Conservation (phyloP, 1,284 basidiomycete genomes). For the Agaricales sp. region DNA sequence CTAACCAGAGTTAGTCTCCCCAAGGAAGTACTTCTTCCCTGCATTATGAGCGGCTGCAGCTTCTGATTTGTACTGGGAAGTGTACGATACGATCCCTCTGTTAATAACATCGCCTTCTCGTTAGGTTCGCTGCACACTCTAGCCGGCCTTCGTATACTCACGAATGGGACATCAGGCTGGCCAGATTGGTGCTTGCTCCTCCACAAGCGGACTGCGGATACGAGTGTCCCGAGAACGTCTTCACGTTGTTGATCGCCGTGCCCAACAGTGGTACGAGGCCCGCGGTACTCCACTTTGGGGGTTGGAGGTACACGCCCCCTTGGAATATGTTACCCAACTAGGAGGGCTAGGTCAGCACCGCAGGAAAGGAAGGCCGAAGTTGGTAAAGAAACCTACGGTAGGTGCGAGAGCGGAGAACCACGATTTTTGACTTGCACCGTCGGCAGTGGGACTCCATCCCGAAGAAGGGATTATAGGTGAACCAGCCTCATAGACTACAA, state of each 20-base stretch:
- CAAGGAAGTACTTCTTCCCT: slow-evolving; percentile 29
- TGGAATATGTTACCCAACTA: slow-evolving; percentile 29
- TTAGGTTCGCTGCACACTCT: neutral
- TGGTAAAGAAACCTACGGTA: slow-evolving; percentile 21
- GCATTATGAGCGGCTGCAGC: slow-evolving; percentile 24
- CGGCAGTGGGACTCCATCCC: slow-evolving; percentile 11
- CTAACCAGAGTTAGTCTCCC: slow-evolving; percentile 34
- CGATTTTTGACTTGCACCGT: slow-evolving; percentile 23
- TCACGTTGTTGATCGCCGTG: slow-evolving; percentile 22
- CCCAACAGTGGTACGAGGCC: slow-evolving; percentile 25
- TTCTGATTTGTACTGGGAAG: slow-evolving; percentile 24
- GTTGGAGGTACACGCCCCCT: slow-evolving; percentile 29
- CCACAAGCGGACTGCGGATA: slow-evolving; percentile 36
- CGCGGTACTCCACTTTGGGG: slow-evolving; percentile 22
- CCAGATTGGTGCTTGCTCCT: slow-evolving; percentile 28
- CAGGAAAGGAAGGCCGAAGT: no score
- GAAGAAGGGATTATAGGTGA: slow-evolving; percentile 11
- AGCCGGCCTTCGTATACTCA: slow-evolving; percentile 13
- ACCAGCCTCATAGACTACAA: slow-evolving; percentile 11
- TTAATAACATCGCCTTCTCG: neutral
- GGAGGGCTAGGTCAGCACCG: neutral
- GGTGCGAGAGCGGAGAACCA: slow-evolving; percentile 26
- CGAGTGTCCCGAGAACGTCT: slow-evolving; percentile 30
- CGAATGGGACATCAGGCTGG: slow-evolving; percentile 31
- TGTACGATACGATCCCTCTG: slow-evolving; percentile 29